Evolutionary conservation across 768 basidiomycete species (phyloP).

Genomic region (Mycena maculata): DNA sequence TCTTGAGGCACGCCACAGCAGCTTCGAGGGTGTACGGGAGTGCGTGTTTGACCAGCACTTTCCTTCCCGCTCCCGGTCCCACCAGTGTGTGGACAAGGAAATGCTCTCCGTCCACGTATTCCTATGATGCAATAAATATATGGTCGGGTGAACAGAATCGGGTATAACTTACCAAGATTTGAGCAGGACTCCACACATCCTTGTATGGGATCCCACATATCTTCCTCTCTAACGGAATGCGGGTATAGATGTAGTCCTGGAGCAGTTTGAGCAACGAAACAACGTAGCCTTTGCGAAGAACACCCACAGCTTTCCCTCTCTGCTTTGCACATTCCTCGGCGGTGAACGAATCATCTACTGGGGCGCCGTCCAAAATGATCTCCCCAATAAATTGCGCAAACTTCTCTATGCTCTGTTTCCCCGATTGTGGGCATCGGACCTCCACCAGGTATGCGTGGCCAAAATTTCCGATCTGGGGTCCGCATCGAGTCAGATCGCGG

Average conservation of each 20-base stretch:
- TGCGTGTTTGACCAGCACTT: not conserved
- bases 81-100: conserved; percentile 10
- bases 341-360: not conserved
- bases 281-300: not conserved
- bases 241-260: conserved; percentile 21
- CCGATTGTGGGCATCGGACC: not conserved
- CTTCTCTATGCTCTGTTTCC: not conserved
- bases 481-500: not conserved
- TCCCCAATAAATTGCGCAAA: conserved; percentile 27
- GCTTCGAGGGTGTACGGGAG: conserved; percentile 23
- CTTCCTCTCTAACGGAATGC: not conserved
- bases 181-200: conserved; percentile 21
- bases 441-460: conserved; percentile 19
- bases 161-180: conserved; percentile 8
- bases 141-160: not conserved
- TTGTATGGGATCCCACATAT: conserved; percentile 1
- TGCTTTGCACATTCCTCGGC: conserved; percentile 3
- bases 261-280: not conserved
- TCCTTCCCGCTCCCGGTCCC: conserved; percentile 9
- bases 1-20: conserved; percentile 18
- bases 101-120: not conserved
- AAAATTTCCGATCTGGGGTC: conserved; percentile 15
- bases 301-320: conserved; percentile 17
- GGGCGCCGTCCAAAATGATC: not conserved
- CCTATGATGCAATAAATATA: not conserved